Evolutionary conservation across 129 eudicot genomes (phyloP).

Genomic region (Arctium minus): DNA sequence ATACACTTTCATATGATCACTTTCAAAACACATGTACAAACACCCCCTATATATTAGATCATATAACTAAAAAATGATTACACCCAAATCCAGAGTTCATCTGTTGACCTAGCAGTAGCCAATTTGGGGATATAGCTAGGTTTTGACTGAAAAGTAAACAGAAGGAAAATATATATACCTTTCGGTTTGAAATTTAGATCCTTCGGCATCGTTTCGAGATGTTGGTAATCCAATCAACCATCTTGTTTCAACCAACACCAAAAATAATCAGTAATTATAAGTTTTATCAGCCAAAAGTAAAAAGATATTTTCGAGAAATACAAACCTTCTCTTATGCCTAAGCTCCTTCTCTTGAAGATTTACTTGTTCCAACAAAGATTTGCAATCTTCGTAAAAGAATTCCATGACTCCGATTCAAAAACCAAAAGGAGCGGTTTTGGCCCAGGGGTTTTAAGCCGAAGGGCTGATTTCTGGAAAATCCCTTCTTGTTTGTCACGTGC

Average conservation of each 20-base stretch:
- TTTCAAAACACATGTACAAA: too few relatives aligned
- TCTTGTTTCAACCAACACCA: not conserved
- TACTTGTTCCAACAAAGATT: slow-evolving; percentile 19
- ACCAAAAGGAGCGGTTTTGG: not conserved
- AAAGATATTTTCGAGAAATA: not conserved
- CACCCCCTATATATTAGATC: too few relatives aligned
- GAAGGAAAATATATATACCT: not conserved
- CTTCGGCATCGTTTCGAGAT: not conserved
- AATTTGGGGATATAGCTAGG: not conserved
- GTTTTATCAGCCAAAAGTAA: not conserved
- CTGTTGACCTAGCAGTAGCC: not conserved
- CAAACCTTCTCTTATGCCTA: slow-evolving; percentile 26
- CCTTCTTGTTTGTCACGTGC: too few relatives aligned
- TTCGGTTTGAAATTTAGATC: not conserved
- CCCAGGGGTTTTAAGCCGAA: too few relatives aligned
- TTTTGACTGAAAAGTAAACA: not conserved
- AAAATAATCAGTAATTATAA: not conserved
- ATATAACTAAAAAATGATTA: too few relatives aligned
- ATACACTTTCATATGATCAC: too few relatives aligned
- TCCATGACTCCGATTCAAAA: slow-evolving; percentile 4
- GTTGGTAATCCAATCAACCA: slow-evolving; percentile 32
- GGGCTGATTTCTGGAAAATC: too few relatives aligned
- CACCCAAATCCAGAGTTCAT: too few relatives aligned
- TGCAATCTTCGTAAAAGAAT: slow-evolving; percentile 7
- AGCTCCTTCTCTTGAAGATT: slow-evolving; percentile 17